Conservation (phyloP, 2,329 filamentous ascomycete genomes). For the Colletotrichum sp. region DNA sequence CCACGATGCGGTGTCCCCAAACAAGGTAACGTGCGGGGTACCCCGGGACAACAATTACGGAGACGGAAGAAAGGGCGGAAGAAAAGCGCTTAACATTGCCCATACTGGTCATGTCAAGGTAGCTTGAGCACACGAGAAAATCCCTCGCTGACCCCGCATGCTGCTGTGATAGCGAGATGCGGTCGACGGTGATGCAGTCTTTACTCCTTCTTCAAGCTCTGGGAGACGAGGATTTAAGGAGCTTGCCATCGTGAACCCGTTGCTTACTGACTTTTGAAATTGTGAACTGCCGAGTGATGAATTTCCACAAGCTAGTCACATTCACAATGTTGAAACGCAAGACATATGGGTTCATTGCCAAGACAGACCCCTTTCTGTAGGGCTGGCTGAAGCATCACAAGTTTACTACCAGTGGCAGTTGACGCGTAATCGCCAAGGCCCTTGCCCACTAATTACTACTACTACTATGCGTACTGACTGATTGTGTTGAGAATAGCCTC, state of each 20-base stretch:
- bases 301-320: not conserved
- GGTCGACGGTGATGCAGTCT: not conserved
- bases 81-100: not conserved
- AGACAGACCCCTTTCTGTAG: not conserved
- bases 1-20: not conserved
- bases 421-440: not conserved
- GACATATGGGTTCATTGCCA: not conserved
- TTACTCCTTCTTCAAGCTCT: not conserved
- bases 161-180: not conserved
- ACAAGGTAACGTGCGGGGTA: not conserved
- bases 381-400: not conserved
- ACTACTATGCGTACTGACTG: not conserved
- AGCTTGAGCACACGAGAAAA: not conserved
- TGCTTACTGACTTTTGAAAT: not conserved
- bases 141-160: not conserved
- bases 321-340: not conserved
- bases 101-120: not conserved
- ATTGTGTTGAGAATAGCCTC: not conserved
- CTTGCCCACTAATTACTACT: not conserved
- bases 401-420: not conserved
- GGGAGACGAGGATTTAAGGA: accelerated
- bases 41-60: not conserved
- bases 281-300: accelerated
- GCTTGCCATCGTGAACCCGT: not conserved
- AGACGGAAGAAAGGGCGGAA: not conserved